Conservation (phyloP, 1,284 basidiomycete genomes). For the Fistulina hepatica region DNA sequence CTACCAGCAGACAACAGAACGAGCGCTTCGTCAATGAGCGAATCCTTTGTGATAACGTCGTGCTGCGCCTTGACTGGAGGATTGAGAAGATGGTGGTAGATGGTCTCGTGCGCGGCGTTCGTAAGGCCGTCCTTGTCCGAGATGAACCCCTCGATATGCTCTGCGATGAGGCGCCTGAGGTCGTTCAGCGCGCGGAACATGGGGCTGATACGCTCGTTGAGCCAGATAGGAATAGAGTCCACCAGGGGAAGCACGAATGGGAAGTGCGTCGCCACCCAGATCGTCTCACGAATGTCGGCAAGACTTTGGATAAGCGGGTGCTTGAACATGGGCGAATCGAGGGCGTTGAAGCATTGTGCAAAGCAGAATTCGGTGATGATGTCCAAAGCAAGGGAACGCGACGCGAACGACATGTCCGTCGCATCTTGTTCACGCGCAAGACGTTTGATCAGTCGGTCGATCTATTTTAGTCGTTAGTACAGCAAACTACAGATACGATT, state of each 20-base stretch:
- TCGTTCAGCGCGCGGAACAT: slow-evolving; percentile 10
- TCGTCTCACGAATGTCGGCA: slow-evolving; percentile 16
- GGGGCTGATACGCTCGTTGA: slow-evolving; percentile 19
- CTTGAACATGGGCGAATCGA: slow-evolving; percentile 22
- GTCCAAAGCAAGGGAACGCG: slow-evolving; percentile 26
- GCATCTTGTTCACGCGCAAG: slow-evolving; percentile 13
- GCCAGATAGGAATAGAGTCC: slow-evolving; percentile 15
- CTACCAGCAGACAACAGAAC: slow-evolving; percentile 26
- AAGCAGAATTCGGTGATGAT: slow-evolving; percentile 29
- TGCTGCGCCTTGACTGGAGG: slow-evolving; percentile 22
- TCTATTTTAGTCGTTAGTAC: slow-evolving; percentile 15
- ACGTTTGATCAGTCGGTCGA: slow-evolving; percentile 22
- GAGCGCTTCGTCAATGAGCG: slow-evolving; percentile 26
- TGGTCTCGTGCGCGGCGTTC: slow-evolving; percentile 18
- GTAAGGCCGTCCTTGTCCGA: slow-evolving; percentile 17
- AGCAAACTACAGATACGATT: neutral
- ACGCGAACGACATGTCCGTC: slow-evolving; percentile 25
- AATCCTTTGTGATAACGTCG: slow-evolving; percentile 20
- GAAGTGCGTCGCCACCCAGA: slow-evolving; percentile 24
- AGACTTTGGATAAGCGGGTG: slow-evolving; percentile 22
- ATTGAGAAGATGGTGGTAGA: slow-evolving; percentile 21
- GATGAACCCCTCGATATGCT: slow-evolving; percentile 25
- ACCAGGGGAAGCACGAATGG: slow-evolving; percentile 18
- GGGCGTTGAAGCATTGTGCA: slow-evolving; percentile 18
- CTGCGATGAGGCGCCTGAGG: slow-evolving; percentile 15